Evolutionary conservation across 306 rosid species (phyloP), one percentile per base, ranked within the genome.

Genomic region (Acacia confusa): DNA sequence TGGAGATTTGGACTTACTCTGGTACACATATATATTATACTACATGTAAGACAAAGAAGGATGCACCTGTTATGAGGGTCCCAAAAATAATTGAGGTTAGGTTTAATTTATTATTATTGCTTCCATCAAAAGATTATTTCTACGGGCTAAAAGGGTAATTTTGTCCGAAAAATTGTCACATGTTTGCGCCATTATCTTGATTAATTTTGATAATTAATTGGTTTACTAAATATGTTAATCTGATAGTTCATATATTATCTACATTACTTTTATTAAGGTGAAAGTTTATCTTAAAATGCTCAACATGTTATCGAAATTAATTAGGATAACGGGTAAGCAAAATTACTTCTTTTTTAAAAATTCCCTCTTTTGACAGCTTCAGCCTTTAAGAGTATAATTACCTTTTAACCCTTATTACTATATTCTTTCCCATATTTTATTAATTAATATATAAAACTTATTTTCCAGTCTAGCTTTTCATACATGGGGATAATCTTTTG

Each of bases 181-280:
- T n/a, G n/a, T n/a, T n/a, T n/a, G n/a, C n/a, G 0, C 34, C 0
- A 0, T 32, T 32, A 34, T 34, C 0, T 4, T 3, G 6, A 6
- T 34, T 34, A 34, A 34, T 34, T 34, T 34, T 34, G 5, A 4
- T 0, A 4, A 4, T 34, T 34, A 34, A 0, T 34, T 4, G 1
- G n/a, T n/a, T n/a, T n/a, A 4, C 0, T 7, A 34, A 34, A 4
- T 34, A 4, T 34, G 1, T 4, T 34, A 0, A 34, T 0, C 0
- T 34, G 38, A 0, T 34, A 34, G 38, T 5, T 1, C 6, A 4
- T 1, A 34, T 34, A 0, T 34, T 7, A 34, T 34, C 1, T 0
- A 34, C 7, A 0, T 0, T 0, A 4, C 5, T 34, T 34, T 34
- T 34, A 0, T 34, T 4, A 34, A 4, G 1, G n/a, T n/a, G n/a